Evolutionary conservation across 345 rosid genomes (phyloP).

Genomic region (Moringa oleifera): DNA sequence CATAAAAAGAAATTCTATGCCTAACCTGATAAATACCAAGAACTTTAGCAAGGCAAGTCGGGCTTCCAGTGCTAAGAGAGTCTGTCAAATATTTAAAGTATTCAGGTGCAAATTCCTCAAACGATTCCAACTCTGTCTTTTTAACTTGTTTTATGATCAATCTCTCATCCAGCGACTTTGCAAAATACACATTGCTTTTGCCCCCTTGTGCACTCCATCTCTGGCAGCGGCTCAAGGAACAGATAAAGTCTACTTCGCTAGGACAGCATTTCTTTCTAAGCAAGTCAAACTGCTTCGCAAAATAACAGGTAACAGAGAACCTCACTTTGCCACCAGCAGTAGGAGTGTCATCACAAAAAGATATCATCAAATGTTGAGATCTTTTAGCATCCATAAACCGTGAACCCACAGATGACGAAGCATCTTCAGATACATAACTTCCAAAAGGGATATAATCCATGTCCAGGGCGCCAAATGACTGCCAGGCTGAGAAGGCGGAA

Average conservation of each 20-base stretch:
- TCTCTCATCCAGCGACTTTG: conserved; percentile 91
- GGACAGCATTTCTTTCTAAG: conserved; percentile 85
- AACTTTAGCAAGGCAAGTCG: conserved; percentile 96
- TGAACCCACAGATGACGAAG: conserved; percentile 33
- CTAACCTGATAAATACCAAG: conserved; percentile 98
- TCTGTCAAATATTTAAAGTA: conserved; percentile 78
- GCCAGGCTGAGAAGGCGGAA: conserved; percentile 59
- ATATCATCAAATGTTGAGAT: conserved; percentile 72
- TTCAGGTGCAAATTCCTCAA: conserved; percentile 75
- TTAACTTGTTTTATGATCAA: conserved; percentile 87
- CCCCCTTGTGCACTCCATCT: conserved; percentile 99
- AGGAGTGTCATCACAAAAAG: conserved; percentile 61
- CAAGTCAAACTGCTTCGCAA: conserved; percentile 74
- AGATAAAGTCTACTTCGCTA: conserved; percentile 64
- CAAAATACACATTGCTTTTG: conserved; percentile 92
- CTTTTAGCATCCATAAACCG: conserved; percentile 43
- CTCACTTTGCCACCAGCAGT: conserved; percentile 60
- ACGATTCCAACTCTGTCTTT: conserved; percentile 90
- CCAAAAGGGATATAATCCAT: conserved; percentile 50
- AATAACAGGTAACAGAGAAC: conserved; percentile 88
- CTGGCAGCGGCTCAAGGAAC: conserved; percentile 83
- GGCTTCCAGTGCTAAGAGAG: conserved; percentile 66
- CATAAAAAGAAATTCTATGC: not conserved
- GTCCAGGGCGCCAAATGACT: conserved; percentile 55
- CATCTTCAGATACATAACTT: conserved; percentile 50